Evolutionary conservation across 768 basidiomycete species (phyloP).

Genomic region (Lactifluus subvellereus): DNA sequence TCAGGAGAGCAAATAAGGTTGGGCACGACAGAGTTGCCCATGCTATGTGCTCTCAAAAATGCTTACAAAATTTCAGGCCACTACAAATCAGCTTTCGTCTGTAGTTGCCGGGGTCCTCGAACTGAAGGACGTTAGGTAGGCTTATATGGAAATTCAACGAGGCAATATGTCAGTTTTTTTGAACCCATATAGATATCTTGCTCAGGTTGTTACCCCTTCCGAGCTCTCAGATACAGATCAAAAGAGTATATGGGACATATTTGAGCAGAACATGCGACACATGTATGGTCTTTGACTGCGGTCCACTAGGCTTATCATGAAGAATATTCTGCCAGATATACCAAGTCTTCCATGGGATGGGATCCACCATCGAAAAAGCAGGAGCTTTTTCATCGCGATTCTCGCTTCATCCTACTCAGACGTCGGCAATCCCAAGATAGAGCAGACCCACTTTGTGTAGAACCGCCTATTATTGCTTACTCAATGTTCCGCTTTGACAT

Average conservation of each 20-base stretch:
- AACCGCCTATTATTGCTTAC: constrained; percentile 34
- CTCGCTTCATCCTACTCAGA: constrained; percentile 53
- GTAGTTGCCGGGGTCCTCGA: neutral
- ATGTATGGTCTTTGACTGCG: constrained; percentile 5
- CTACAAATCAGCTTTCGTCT: constrained; percentile 9
- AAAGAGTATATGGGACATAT: constrained; percentile 16
- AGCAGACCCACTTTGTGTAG: constrained; percentile 21
- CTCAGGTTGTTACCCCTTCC: constrained; percentile 8
- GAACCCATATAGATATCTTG: neutral
- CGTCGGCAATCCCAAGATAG: neutral
- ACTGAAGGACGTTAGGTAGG: constrained; percentile 3
- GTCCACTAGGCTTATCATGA: constrained; percentile 28
- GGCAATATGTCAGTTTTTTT: neutral
- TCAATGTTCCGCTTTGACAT: constrained; percentile 69
- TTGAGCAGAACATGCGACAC: constrained; percentile 19
- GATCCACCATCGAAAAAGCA: constrained; percentile 46
- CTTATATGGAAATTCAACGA: neutral
- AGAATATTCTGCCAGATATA: constrained; percentile 39
- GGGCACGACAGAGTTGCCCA: neutral
- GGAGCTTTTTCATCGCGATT: constrained; percentile 55
- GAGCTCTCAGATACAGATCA: constrained; percentile 13
- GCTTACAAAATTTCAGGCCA: constrained; percentile 7
- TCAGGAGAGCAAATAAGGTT: constrained; percentile 23
- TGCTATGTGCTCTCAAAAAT: no score
- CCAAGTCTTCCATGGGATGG: constrained; percentile 60